Evolutionary conservation across 2,329 filamentous ascomycete genomes (phyloP), one percentile per base, ranked within the genome.

Genomic region (Colletotrichum tropicicola): DNA sequence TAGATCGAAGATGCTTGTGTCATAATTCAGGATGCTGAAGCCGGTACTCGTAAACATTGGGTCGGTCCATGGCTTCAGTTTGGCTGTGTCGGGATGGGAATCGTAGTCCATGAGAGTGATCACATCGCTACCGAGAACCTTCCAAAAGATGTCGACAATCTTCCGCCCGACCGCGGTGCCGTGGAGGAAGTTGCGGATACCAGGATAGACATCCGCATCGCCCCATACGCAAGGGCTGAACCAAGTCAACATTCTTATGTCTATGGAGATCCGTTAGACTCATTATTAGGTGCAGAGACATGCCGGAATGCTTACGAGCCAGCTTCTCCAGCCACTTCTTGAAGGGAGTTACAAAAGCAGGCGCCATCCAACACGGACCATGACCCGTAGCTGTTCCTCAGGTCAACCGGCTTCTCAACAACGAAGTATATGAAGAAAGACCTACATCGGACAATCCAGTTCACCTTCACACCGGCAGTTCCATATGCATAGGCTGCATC

Each of bases 161-260:
- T 77, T 78, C 1, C 87, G 81, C 2, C 89, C 89, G 2, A 90
- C 52, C 32, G 78, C 75, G 0, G 86, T 90, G 17, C 81, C 79
- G 67, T 91, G 88, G 43, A 89, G 78, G 65, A 90, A 86, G 7
- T 74, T 71, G 3, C 87, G 82, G 3, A 87, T 78, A 8, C 76
- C 78, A 6, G 82, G 78, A 67, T 84, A 90, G 1, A 89, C 90
- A 70, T 89, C 89, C 2, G 83, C 85, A 2, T 82, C 79, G 5
- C 89, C 90, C 89, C 90, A 94, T 15, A 91, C 83, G 71, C 91
- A 94, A 0, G 92, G 91, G 56, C 86, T 89, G 75, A 94, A 88
- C 88, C 90, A 93, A 2, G 87, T 91, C 58, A 94, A 77, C 68
- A 92, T 82, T 0, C 92, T 87, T 0, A 86, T 90, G 23, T 83